Evolutionary conservation across 257 asterid species (phyloP).

Genomic region (Knoxia roxburghii): DNA sequence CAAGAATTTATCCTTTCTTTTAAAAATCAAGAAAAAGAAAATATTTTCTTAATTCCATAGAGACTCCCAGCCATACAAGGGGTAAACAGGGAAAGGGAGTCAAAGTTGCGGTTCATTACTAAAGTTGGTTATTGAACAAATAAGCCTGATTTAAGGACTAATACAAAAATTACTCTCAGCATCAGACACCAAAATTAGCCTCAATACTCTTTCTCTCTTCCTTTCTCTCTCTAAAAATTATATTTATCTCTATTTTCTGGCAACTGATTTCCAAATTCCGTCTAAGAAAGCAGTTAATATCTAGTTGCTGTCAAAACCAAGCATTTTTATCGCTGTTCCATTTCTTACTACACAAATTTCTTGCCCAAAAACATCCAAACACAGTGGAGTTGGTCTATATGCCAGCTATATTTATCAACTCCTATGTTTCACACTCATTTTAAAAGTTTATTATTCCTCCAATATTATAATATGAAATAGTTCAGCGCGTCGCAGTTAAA

Average conservation of each 20-base stretch:
- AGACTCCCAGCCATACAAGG: neutral
- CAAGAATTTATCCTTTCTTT: neutral
- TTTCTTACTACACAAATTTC: neutral
- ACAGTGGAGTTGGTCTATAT: neutral
- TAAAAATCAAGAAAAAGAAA: neutral
- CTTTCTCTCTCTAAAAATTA: neutral
- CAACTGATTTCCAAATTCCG: neutral
- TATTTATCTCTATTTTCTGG: neutral
- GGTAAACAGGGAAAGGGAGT: neutral
- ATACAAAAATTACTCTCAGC: neutral
- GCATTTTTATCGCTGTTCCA: neutral
- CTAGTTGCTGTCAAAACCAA: neutral
- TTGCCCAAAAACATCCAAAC: neutral
- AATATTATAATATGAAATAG: neutral
- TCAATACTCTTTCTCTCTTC: neutral
- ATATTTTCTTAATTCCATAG: no score
- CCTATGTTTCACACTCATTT: neutral
- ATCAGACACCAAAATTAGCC: neutral
- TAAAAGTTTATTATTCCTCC: neutral
- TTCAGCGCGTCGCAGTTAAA: neutral
- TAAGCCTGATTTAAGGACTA: neutral
- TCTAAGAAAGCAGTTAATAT: neutral
- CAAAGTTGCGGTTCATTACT: neutral
- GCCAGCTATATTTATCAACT: neutral
- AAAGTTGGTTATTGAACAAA: neutral